Conservation (phyloP, 768 basidiomycete genomes). For the Tulasnella sp. region DNA sequence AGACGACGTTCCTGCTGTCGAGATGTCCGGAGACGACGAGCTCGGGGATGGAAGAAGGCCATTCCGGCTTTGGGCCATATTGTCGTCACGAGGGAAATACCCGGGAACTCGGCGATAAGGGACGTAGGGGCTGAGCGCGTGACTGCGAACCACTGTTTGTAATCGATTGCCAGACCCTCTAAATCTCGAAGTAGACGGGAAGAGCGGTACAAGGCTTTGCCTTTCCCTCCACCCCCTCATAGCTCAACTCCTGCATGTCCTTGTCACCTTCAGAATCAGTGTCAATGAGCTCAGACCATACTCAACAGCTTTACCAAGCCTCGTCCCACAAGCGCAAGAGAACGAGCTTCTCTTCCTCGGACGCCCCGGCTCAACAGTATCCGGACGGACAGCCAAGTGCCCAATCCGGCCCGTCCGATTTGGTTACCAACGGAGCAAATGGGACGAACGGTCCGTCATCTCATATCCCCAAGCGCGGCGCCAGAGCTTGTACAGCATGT, state of each 20-base stretch:
- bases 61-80: background rate
- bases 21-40: background rate
- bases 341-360: slow-evolving; percentile 7
- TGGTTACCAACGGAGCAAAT: background rate
- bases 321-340: slow-evolving; percentile 14
- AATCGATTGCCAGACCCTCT: background rate
- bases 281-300: slow-evolving; percentile 41
- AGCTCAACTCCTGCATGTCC: slow-evolving; percentile 37
- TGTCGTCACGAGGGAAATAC: background rate
- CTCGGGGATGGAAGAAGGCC: background rate
- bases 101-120: background rate
- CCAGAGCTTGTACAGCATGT: slow-evolving; percentile 78
- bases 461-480: slow-evolving; percentile 83
- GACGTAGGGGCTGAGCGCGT: background rate
- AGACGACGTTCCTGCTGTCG: background rate
- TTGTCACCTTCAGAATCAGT: slow-evolving; percentile 49
- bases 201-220: background rate
- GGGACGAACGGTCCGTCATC: slow-evolving; percentile 11
- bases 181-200: background rate
- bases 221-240: background rate
- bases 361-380: background rate
- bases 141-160: slow-evolving; percentile 1
- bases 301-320: slow-evolving; percentile 1
- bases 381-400: background rate
- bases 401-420: background rate